Conservation (phyloP, 805 yeast genomes). For the Wickerhamiella allomyrinae region DNA sequence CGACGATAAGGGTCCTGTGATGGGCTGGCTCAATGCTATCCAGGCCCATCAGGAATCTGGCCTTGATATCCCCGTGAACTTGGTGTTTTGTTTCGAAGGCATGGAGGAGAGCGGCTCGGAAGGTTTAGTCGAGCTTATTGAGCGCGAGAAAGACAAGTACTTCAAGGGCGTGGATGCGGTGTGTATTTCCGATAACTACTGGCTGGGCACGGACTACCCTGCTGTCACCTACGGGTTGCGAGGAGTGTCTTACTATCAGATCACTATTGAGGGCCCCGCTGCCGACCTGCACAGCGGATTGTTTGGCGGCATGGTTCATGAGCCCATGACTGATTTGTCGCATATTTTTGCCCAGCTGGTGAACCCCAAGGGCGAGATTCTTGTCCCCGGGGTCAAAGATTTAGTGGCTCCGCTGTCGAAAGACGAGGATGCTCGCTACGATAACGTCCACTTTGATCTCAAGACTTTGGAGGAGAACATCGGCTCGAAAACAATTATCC, state of each 20-base stretch:
- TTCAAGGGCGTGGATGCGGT: constrained; percentile 87
- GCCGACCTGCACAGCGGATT: constrained; percentile 97
- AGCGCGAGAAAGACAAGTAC: constrained; percentile 60
- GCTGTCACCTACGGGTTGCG: constrained; percentile 94
- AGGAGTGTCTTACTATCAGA: constrained; percentile 88
- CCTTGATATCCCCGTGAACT: constrained; percentile 82
- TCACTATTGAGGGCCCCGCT: constrained; percentile 73
- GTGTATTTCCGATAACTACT: constrained; percentile 92
- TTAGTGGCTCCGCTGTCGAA: constrained; percentile 91
- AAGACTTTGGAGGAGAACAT: constrained; percentile 77
- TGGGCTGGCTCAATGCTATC: constrained; percentile 89
- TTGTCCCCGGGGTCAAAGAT: constrained; percentile 77
- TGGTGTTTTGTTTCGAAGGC: constrained; percentile 90
- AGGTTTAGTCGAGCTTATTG: constrained; percentile 76
- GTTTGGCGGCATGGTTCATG: constrained; percentile 94
- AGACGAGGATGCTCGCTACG: constrained; percentile 64
- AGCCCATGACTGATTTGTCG: constrained; percentile 89
- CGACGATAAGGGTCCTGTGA: constrained; percentile 96
- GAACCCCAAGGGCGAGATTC: constrained; percentile 65
- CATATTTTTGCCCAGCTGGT: constrained; percentile 67
- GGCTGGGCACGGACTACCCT: constrained; percentile 96
- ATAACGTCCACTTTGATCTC: constrained; percentile 70
- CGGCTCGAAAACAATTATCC: constrained; percentile 74
- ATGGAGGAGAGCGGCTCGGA: constrained; percentile 98
- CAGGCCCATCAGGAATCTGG: constrained; percentile 82